Conservation (phyloP, 257 asterid genomes). For the Ajuga chamaepitys region DNA sequence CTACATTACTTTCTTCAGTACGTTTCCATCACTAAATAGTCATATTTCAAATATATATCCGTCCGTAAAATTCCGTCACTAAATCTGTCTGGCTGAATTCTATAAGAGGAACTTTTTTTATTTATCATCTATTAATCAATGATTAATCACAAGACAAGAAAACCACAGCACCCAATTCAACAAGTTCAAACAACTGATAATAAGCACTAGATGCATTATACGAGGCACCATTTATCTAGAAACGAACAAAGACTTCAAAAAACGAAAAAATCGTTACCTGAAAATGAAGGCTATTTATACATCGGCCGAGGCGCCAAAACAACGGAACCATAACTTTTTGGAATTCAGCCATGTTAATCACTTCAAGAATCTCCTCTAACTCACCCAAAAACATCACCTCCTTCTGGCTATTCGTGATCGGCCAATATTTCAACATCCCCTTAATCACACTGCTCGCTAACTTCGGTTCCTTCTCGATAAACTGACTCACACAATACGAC, state of each 20-base stretch:
- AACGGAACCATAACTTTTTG: constrained; percentile 80
- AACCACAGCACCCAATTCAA: background rate
- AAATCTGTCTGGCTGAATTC: too few species aligned
- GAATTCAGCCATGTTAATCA: constrained; percentile 65
- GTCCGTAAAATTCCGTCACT: too few species aligned
- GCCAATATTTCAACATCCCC: constrained; percentile 90
- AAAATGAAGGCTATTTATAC: constrained; percentile 79
- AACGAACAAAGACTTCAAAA: background rate
- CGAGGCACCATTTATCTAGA: background rate
- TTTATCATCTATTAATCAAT: background rate
- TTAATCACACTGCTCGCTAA: constrained; percentile 59
- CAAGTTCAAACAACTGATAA: background rate
- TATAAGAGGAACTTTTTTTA: too few species aligned
- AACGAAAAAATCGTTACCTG: constrained; percentile 43
- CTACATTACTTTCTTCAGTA: too few species aligned
- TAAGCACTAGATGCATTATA: background rate
- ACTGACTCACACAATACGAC: constrained; percentile 70
- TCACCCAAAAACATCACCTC: constrained; percentile 89
- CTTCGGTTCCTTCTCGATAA: constrained; percentile 86
- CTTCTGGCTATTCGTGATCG: constrained; percentile 81
- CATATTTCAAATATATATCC: too few species aligned
- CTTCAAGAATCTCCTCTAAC: constrained; percentile 87
- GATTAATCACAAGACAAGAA: background rate
- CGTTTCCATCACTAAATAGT: too few species aligned
- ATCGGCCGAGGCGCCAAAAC: constrained; percentile 62